Evolutionary conservation across 495 filamentous ascomycete genomes (phyloP).

Genomic region (Lasiosphaeria miniovina): DNA sequence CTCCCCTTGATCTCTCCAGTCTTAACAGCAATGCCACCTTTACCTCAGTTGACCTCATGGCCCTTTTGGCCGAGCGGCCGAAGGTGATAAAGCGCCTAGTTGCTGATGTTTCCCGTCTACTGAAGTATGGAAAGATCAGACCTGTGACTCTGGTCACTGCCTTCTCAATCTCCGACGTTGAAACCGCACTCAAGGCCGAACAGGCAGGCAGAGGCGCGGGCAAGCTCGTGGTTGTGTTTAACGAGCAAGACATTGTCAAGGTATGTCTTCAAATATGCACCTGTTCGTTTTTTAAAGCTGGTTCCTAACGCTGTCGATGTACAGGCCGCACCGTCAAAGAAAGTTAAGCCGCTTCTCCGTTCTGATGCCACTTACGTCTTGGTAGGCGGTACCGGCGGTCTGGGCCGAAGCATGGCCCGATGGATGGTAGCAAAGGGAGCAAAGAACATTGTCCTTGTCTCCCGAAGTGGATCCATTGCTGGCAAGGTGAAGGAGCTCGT

Average conservation of each 20-base stretch:
- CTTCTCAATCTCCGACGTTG: slow-evolving; percentile 51
- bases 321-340: slow-evolving; percentile 31
- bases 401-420: slow-evolving; percentile 56
- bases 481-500: slow-evolving; percentile 45
- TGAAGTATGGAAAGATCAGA: slow-evolving; percentile 38
- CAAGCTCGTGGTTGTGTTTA: slow-evolving; percentile 53
- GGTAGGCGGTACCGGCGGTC: slow-evolving; percentile 62
- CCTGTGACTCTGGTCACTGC: slow-evolving; percentile 40
- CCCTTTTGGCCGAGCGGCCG: slow-evolving; percentile 39
- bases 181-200: slow-evolving; percentile 55
- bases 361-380: slow-evolving; percentile 56
- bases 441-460: slow-evolving; percentile 55
- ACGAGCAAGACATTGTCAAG: slow-evolving; percentile 40
- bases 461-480: slow-evolving; percentile 47
- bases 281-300: background rate
- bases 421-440: slow-evolving; percentile 63
- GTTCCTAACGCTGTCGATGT: slow-evolving; percentile 5
- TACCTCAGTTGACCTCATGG: slow-evolving; percentile 46
- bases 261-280: slow-evolving; percentile 11
- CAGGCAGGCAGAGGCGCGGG: slow-evolving; percentile 55
- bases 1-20: slow-evolving; percentile 38
- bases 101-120: slow-evolving; percentile 38
- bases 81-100: slow-evolving; percentile 39
- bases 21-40: slow-evolving; percentile 47
- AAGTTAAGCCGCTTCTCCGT: slow-evolving; percentile 34